Base-by-base conservation (phyloP, 225 moss, liverwort and hornwort species). In the Anthoceros angustus region DNA sequence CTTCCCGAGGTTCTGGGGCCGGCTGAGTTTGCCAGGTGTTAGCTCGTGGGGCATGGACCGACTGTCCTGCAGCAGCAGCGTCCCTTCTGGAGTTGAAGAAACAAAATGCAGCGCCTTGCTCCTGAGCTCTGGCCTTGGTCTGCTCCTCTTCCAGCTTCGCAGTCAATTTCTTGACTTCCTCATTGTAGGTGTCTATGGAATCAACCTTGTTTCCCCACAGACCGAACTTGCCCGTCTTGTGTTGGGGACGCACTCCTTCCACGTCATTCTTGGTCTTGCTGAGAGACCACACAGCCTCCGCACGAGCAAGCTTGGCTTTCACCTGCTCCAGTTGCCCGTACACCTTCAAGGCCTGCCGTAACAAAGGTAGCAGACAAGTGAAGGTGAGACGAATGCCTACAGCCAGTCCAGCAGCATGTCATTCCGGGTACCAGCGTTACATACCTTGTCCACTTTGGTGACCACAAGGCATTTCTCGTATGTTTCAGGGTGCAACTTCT, bases 21-120 rank as follows among this genome's bases (percentile, higher is more conserved):
- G 66, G 41, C 11, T 24, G 66, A 43, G 66, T 40, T 23, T 43
- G 41, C 40, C 24, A 24, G 15, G 66, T 41, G 24, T 41, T 41
- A 5, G 78, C 71, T 12, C 68, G 70, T 15, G 71, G 60, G 0
- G 75, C 71, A 39, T 80, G 75, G 12, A 14, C 69, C 21, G 81
- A 85, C 77, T 95, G 95, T 4, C 86, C 70, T 65, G 88, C 88
- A 14, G 91, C 78, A 49, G 95, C 95, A 40, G 91, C 80, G 21
- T 79, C 79, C 0, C 90, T 86, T 62, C 85, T 85, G 43, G 85
- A 88, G 67, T 91, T 91, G 48, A 88, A 76, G 23, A 87, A 71
- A 0, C 91, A 43, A 1, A 90, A 84, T 21, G 85, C 91, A 42
- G 80, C 81, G 64, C 80, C 26, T 25, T 78, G 70, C 40, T 66